These are phyloP conservation scores for Chamaecrista fasciculata DNA, from an alignment of 306 rosid species.

Conservation along the genomic window DNA sequence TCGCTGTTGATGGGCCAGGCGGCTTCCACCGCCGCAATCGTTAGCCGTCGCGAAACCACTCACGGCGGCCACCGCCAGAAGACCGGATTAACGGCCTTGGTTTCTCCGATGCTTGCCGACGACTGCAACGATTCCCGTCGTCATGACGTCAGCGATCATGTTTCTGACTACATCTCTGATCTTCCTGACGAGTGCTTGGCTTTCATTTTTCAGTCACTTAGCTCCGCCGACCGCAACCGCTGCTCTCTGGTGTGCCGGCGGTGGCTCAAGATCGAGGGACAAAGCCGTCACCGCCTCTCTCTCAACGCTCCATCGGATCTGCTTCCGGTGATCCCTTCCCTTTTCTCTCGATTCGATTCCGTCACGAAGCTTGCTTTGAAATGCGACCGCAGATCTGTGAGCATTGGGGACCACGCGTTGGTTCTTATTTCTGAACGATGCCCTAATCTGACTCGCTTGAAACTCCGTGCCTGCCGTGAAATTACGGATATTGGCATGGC, in stretches of 20 bases:
- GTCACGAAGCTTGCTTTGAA: slow-evolving; percentile 87
- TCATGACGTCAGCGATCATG: slow-evolving; percentile 7
- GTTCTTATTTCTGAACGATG: slow-evolving; percentile 68
- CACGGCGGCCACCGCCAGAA: slow-evolving; percentile 42
- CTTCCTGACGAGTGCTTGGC: slow-evolving; percentile 93
- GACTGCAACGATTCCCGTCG: slow-evolving; percentile 14
- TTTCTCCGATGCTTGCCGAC: slow-evolving; percentile 45
- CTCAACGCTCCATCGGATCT: slow-evolving; percentile 74
- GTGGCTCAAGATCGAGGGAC: slow-evolving; percentile 86
- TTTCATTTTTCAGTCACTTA: slow-evolving; percentile 66
- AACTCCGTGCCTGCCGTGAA: slow-evolving; percentile 87
- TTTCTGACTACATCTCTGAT: slow-evolving; percentile 63
- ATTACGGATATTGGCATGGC: slow-evolving; percentile 80
- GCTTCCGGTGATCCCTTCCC: slow-evolving; percentile 42
- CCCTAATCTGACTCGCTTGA: slow-evolving; percentile 87
- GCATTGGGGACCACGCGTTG: slow-evolving; percentile 76
- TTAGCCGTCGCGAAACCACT: slow-evolving; percentile 50
- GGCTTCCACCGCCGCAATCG: slow-evolving; percentile 57
- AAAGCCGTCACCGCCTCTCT: slow-evolving; percentile 87
- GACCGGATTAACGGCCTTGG: slow-evolving; percentile 51
- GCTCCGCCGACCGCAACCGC: slow-evolving; percentile 71
- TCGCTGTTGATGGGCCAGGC: slow-evolving; percentile 89
- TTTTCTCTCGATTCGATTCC: slow-evolving; percentile 83
- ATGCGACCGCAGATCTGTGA: slow-evolving; percentile 83
- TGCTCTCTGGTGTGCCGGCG: slow-evolving; percentile 93